Conservation (phyloP, 2,329 filamentous ascomycete genomes). For the Colletotrichum sp. region DNA sequence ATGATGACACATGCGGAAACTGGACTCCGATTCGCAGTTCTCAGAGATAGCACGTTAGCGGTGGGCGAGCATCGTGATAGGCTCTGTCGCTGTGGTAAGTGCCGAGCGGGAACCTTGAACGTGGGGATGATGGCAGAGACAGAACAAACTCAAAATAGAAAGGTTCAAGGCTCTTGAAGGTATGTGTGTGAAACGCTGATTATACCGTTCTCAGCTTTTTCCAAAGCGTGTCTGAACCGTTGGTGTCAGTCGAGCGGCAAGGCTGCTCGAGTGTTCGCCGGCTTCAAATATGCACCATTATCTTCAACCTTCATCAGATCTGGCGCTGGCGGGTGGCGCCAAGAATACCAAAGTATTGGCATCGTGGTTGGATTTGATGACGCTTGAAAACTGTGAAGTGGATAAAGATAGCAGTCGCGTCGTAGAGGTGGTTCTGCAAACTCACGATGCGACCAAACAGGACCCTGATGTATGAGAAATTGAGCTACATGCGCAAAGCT, state of each 20-base stretch:
- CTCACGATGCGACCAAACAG: not conserved
- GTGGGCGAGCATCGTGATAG: not conserved
- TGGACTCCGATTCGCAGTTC: not conserved
- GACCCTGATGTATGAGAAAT: not conserved
- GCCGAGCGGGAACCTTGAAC: constrained; percentile 1
- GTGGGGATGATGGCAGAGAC: constrained; percentile 3
- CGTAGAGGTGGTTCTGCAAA: not conserved
- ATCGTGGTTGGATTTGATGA: not conserved
- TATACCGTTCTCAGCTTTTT: not conserved
- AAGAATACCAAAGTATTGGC: not conserved
- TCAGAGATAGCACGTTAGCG: not conserved
- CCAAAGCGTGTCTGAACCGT: not conserved
- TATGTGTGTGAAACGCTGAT: not conserved
- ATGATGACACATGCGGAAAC: not conserved
- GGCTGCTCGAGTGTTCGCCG: not conserved
- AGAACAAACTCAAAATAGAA: constrained; percentile 15
- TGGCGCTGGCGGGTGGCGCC: not conserved
- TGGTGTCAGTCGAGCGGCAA: not conserved
- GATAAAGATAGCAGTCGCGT: not conserved
- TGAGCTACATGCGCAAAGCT: not conserved
- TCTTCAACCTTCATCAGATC: not conserved
- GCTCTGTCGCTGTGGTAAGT: not conserved
- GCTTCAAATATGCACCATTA: not conserved
- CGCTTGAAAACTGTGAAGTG: not conserved
- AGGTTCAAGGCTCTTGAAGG: not conserved